Percentiles rank a stretch among this genome's conserved stretches.
Evolutionary conservation across 1,284 basidiomycete species (phyloP).

Genomic region (Sphaerobolus stellatus): DNA sequence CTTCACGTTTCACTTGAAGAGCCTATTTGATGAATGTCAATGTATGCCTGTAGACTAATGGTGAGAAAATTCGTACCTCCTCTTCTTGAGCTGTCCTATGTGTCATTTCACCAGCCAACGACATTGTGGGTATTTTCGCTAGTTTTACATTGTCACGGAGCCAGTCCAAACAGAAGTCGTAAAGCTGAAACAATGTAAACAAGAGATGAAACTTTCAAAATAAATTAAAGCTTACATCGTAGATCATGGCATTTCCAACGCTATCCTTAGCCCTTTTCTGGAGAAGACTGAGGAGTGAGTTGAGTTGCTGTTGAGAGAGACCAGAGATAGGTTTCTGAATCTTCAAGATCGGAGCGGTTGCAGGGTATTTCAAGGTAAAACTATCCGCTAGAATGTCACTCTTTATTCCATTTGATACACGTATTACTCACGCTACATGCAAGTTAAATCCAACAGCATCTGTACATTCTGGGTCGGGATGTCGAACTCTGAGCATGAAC

Average conservation of each 20-base stretch:
- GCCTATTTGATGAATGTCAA: slow-evolving; percentile 1
- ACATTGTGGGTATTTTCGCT: not conserved
- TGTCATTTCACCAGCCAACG: slow-evolving; percentile 12
- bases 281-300: slow-evolving; percentile 6
- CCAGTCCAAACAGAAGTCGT: slow-evolving; percentile 12
- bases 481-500: slow-evolving; percentile 67
- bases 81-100: slow-evolving; percentile 9
- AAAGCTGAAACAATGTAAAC: slow-evolving; percentile 4
- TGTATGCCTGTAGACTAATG: not conserved
- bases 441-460: slow-evolving; percentile 61
- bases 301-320: slow-evolving; percentile 2
- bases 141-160: slow-evolving; percentile 7
- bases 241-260: slow-evolving; percentile 12
- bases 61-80: slow-evolving; percentile 4
- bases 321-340: slow-evolving; percentile 6
- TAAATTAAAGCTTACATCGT: slow-evolving; percentile 5
- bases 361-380: slow-evolving; percentile 8
- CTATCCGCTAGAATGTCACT: not conserved
- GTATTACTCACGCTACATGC: slow-evolving; percentile 58
- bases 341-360: slow-evolving; percentile 4
- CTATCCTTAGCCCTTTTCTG: slow-evolving; percentile 5
- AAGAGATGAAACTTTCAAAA: not conserved
- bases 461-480: slow-evolving; percentile 55
- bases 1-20: slow-evolving; percentile 7
- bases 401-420: not conserved